A percentile compares a stretch with the other conserved stretches of the same genome.
Conservation (phyloP, 768 basidiomycete species). For the Lentinula aciculospora region DNA sequence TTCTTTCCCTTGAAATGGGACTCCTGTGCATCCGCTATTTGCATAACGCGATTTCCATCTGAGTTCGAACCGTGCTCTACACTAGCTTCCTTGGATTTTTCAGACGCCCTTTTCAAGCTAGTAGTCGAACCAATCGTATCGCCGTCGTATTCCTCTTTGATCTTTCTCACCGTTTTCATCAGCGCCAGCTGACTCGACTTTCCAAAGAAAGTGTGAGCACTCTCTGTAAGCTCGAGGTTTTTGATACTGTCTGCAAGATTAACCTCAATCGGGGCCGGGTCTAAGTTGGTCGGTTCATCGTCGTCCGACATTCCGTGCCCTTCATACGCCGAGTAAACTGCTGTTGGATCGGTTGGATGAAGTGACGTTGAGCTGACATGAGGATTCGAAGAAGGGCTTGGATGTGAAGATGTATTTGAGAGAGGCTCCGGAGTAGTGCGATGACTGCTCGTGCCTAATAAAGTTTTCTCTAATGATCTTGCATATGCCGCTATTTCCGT, state of each 20-base stretch:
- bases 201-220: slow-evolving; percentile 27
- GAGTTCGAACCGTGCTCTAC: neutral
- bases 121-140: neutral
- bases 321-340: neutral
- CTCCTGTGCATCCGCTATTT: neutral
- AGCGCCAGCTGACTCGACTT: slow-evolving; percentile 52
- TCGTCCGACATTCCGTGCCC: neutral
- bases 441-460: neutral
- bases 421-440: too few species aligned
- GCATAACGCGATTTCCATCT: neutral
- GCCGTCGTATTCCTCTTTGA: slow-evolving; percentile 34
- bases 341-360: neutral
- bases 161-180: slow-evolving; percentile 32
- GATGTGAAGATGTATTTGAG: neutral
- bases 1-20: neutral
- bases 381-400: neutral
- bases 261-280: neutral
- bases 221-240: neutral
- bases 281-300: neutral
- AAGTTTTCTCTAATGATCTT: neutral
- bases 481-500: slow-evolving; percentile 2
- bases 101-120: neutral
- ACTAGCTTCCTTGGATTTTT: neutral
- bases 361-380: neutral
- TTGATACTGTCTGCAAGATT: neutral